phyloP scores from a whole-genome alignment of 441 rosid genomes.

The Gossypium schwendimanii region DNA sequence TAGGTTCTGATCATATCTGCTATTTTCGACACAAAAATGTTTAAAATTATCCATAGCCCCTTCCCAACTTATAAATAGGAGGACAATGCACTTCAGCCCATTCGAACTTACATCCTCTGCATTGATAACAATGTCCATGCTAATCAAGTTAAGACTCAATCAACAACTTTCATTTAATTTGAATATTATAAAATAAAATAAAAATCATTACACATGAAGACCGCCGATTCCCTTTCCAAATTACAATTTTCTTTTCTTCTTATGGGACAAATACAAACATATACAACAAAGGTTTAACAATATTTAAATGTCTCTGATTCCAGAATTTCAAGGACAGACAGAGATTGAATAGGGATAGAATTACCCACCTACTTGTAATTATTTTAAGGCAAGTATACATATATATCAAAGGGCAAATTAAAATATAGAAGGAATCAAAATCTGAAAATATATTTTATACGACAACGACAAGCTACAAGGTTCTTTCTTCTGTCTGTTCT shows the following conservation, averaged over 20 bases:
- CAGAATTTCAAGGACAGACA: constrained; percentile 51
- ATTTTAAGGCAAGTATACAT: not conserved
- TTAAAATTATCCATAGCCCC: no score
- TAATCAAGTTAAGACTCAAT: no score
- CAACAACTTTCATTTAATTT: no score
- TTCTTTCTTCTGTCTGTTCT: constrained; percentile 49
- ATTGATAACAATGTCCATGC: no score
- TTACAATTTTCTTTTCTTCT: not conserved
- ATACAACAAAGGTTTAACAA: constrained; percentile 1
- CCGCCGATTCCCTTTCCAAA: constrained; percentile 31
- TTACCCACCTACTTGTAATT: not conserved
- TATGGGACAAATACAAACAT: not conserved
- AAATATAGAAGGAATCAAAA: constrained; percentile 26
- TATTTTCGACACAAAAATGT: no score
- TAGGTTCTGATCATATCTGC: no score
- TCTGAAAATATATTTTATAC: constrained; percentile 18
- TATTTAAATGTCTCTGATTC: not conserved
- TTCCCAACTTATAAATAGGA: no score
- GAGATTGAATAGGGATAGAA: constrained; percentile 34
- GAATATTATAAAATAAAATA: not conserved
- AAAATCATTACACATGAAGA: constrained; percentile 28
- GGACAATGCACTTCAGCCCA: no score
- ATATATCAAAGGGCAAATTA: not conserved
- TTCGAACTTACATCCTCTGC: no score
- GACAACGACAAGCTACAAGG: constrained; percentile 41